Evolutionary conservation across 176 grass and related monocot genomes (phyloP).

Genomic region (Microstegium vimineum): DNA sequence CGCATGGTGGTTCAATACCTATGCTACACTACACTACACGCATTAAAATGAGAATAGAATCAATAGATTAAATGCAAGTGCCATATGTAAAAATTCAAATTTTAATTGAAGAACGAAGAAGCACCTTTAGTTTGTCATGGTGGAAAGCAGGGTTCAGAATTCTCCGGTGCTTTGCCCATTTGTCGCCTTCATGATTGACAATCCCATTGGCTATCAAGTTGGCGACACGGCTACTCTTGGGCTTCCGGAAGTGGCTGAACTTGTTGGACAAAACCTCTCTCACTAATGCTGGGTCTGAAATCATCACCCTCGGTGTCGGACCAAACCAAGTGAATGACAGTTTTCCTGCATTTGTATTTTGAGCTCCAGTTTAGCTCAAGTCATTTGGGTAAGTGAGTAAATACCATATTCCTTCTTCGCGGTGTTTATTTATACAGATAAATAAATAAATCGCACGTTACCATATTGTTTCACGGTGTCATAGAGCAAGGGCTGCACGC

Average conservation of each 20-base stretch:
- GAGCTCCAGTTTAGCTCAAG: not conserved
- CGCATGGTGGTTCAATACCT: too few relatives aligned
- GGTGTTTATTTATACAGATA: too few relatives aligned
- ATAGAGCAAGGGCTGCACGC: conserved; percentile 20
- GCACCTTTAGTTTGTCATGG: conserved; percentile 57
- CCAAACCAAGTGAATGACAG: conserved; percentile 61
- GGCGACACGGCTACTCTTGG: not conserved
- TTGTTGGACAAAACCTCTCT: conserved; percentile 53
- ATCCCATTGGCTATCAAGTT: conserved; percentile 35
- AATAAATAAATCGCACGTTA: not conserved
- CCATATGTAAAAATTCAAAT: too few relatives aligned
- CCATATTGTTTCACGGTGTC: conserved; percentile 24
- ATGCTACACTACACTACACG: too few relatives aligned
- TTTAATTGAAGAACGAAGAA: too few relatives aligned
- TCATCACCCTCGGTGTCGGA: conserved; percentile 38
- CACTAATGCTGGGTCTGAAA: conserved; percentile 52
- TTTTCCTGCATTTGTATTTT: conserved; percentile 39
- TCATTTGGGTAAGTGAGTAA: not conserved
- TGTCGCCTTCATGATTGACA: conserved; percentile 45
- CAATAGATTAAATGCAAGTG: too few relatives aligned
- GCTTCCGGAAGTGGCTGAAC: conserved; percentile 46
- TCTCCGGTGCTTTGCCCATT: conserved; percentile 68
- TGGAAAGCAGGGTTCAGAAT: conserved; percentile 80
- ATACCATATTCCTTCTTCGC: too few relatives aligned
- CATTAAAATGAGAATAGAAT: too few relatives aligned